phyloP scores from a whole-genome alignment of 768 basidiomycete species.

The Tricholoma terreum region DNA sequence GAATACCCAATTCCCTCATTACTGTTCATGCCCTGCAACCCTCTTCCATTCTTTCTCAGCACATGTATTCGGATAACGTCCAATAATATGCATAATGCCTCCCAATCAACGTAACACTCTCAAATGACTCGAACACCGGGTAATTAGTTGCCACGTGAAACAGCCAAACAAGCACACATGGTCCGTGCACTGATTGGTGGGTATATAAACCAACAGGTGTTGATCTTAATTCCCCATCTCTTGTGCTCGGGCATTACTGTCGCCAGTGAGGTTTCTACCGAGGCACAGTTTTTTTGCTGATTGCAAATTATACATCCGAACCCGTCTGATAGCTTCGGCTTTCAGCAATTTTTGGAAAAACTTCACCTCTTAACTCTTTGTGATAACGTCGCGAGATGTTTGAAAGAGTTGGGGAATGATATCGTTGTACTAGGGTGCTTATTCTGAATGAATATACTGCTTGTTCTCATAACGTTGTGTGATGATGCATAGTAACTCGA shows the following conservation, averaged over 20 bases:
- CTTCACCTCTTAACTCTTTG: slow-evolving; percentile 21
- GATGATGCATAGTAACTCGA: no score
- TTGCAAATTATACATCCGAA: slow-evolving; percentile 98
- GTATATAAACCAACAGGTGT: slow-evolving; percentile 38
- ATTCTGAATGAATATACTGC: no score
- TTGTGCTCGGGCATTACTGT: slow-evolving; percentile 96
- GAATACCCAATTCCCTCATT: slow-evolving; percentile 5
- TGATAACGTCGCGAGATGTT: slow-evolving; percentile 9
- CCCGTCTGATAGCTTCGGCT: slow-evolving; percentile 86
- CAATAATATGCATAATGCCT: neutral
- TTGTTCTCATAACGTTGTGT: no score
- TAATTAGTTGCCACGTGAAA: neutral
- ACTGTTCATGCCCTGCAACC: slow-evolving; percentile 1
- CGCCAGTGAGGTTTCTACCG: slow-evolving; percentile 95
- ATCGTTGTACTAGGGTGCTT: neutral
- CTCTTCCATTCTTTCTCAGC: neutral
- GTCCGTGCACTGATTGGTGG: slow-evolving; percentile 46
- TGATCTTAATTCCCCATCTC: slow-evolving; percentile 49
- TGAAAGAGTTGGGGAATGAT: slow-evolving; percentile 1
- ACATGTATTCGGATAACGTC: neutral
- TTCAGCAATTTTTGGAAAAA: slow-evolving; percentile 88
- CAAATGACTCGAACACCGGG: neutral
- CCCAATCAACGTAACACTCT: no score
- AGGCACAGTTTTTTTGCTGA: slow-evolving; percentile 92
- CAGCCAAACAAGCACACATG: slow-evolving; percentile 21